Conservation (phyloP, 495 filamentous ascomycete species). For the Trichocladium antarcticum region DNA sequence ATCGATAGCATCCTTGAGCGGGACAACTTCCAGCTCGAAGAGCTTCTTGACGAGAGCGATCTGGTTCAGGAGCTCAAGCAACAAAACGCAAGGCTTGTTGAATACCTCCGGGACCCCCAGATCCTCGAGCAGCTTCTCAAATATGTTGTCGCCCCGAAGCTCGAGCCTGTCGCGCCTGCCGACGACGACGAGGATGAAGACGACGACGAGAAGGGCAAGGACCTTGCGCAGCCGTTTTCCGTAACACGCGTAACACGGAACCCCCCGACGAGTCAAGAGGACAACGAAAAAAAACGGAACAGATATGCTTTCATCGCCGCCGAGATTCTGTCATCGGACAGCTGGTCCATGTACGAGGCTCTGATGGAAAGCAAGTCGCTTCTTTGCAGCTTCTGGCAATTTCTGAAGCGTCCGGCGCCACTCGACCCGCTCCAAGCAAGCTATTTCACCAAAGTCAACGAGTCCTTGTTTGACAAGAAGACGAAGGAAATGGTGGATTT, state of each 20-base stretch:
- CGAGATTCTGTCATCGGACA: constrained; percentile 89
- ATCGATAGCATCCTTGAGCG: constrained; percentile 95
- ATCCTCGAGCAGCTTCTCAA: constrained; percentile 79
- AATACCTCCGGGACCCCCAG: constrained; percentile 80
- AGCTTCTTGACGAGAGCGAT: constrained; percentile 90
- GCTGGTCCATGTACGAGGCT: constrained; percentile 90
- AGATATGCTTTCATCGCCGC: constrained; percentile 87
- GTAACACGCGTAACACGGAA: no score
- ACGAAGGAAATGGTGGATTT: constrained; percentile 91
- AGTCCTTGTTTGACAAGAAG: constrained; percentile 91
- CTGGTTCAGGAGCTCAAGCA: constrained; percentile 95
- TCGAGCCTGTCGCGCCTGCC: constrained; percentile 44
- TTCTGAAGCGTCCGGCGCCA: constrained; percentile 64
- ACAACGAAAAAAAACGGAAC: constrained; percentile 72
- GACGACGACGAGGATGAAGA: constrained; percentile 53
- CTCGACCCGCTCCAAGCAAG: constrained; percentile 88
- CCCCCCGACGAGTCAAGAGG: constrained; percentile 51
- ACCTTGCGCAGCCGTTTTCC: constrained; percentile 39
- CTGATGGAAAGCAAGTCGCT: constrained; percentile 72
- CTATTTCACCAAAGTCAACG: constrained; percentile 98
- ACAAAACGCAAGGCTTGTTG: constrained; percentile 95
- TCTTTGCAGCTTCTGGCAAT: constrained; percentile 81
- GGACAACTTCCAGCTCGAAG: constrained; percentile 85
- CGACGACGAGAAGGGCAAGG: constrained; percentile 43
- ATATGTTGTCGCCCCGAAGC: constrained; percentile 74